Evolutionary conservation across 1,139 yeast species (phyloP).

Genomic region (Yamadazyma triangularis): DNA sequence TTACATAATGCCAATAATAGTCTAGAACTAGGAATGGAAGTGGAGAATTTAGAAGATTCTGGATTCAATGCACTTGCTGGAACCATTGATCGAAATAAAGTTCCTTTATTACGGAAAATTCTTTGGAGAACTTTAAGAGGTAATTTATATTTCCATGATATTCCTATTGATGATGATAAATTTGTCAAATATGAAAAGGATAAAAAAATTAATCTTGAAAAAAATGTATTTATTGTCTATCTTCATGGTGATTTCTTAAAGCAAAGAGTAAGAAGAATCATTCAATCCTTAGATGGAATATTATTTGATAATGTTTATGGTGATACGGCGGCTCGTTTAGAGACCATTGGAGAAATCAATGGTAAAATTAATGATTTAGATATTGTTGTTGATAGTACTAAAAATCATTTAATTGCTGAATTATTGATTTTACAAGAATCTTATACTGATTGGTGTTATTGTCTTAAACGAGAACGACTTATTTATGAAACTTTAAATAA

Average conservation of each 20-base stretch:
- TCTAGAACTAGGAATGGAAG: slow-evolving; percentile 25
- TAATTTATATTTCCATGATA: slow-evolving; percentile 46
- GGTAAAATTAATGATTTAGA: slow-evolving; percentile 41
- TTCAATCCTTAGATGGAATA: slow-evolving; percentile 80
- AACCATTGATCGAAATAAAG: slow-evolving; percentile 40
- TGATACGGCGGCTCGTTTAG: slow-evolving; percentile 43
- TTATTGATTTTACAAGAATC: slow-evolving; percentile 61
- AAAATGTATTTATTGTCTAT: slow-evolving; percentile 77
- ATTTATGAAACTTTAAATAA: slow-evolving; percentile 73
- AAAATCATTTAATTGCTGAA: slow-evolving; percentile 67
- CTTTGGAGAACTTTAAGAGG: slow-evolving; percentile 57
- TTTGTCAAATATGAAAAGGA: slow-evolving; percentile 19
- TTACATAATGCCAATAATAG: slow-evolving; percentile 21
- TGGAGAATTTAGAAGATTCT: slow-evolving; percentile 41
- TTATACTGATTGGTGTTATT: slow-evolving; percentile 32
- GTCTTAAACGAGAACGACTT: slow-evolving; percentile 65
- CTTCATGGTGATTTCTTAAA: slow-evolving; percentile 81
- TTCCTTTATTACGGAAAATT: slow-evolving; percentile 45
- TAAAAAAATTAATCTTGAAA: slow-evolving; percentile 45
- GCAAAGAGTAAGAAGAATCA: slow-evolving; percentile 64
- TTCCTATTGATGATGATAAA: slow-evolving; percentile 36
- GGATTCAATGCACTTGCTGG: slow-evolving; percentile 49
- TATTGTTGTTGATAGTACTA: slow-evolving; percentile 66
- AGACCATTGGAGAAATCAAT: slow-evolving; percentile 59
- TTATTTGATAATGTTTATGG: slow-evolving; percentile 64